A percentile compares a stretch with the other conserved stretches of the same genome.
phyloP scores from a whole-genome alignment of 73 alveolate genomes.

The Paramecium caudatum region DNA sequence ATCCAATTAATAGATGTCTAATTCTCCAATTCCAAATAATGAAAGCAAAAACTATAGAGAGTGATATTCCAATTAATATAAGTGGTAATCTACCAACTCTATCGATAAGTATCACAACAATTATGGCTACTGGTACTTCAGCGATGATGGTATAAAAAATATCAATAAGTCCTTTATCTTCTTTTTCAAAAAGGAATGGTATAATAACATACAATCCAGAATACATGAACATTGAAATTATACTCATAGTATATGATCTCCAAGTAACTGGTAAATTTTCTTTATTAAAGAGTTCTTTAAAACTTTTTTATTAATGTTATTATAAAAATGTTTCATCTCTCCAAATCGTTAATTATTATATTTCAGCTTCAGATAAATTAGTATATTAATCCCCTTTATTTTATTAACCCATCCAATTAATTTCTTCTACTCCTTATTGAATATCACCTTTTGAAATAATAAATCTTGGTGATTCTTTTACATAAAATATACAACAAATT shows the following conservation, averaged over 20 bases:
- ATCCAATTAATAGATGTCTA: conserved; percentile 50
- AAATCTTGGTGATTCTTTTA: conserved; percentile 72
- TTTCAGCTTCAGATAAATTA: conserved; percentile 30
- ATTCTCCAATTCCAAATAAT: conserved; percentile 61
- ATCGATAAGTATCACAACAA: conserved; percentile 59
- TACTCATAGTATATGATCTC: conserved; percentile 56
- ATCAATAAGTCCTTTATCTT: conserved; percentile 24
- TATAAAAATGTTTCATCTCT: not conserved
- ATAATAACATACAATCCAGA: conserved; percentile 50
- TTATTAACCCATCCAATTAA: conserved; percentile 57
- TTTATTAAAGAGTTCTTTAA: conserved; percentile 61
- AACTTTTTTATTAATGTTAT: not conserved
- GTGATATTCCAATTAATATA: not conserved
- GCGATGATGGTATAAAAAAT: conserved; percentile 40
- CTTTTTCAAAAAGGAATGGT: conserved; percentile 60
- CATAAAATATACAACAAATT: conserved; percentile 27
- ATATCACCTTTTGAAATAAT: conserved; percentile 44
- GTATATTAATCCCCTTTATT: not conserved
- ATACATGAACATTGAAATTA: conserved; percentile 36
- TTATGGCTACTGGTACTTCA: conserved; percentile 69
- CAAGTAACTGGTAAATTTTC: conserved; percentile 69
- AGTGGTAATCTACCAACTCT: conserved; percentile 53
- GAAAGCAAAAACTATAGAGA: conserved; percentile 19
- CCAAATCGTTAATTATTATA: conserved; percentile 26
- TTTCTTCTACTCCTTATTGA: conserved; percentile 57